phyloP scores from a whole-genome alignment of 192 early-diverging fungal genomes.

The Umbelopsis isabellina region DNA sequence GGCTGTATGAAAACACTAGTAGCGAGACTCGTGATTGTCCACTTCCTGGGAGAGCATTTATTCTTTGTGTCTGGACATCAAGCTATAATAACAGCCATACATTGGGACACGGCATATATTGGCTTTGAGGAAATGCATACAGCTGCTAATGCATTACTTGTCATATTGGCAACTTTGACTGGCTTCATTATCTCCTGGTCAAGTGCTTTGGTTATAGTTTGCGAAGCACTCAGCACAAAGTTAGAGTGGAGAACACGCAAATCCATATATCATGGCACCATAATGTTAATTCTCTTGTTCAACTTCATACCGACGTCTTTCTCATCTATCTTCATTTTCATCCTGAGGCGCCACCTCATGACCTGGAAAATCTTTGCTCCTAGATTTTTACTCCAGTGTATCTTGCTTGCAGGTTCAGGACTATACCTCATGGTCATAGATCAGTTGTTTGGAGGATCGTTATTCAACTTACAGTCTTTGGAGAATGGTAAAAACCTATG shows the following conservation, averaged over 20 bases:
- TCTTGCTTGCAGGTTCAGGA: conserved; percentile 33
- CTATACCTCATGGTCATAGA: conserved; percentile 2
- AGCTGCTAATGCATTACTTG: conserved; percentile 65
- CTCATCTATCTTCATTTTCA: conserved; percentile 38
- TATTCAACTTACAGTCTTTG: not conserved
- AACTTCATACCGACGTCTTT: conserved; percentile 37
- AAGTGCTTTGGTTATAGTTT: conserved; percentile 17
- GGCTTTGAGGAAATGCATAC: conserved; percentile 78
- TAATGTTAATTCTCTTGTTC: conserved; percentile 24
- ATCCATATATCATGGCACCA: not conserved
- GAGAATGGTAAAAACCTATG: no score
- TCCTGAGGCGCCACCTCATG: conserved; percentile 84
- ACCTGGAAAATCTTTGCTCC: conserved; percentile 98
- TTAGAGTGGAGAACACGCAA: not conserved
- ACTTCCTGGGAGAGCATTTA: conserved; percentile 40
- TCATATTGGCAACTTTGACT: conserved; percentile 79
- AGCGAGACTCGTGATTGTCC: conserved; percentile 30
- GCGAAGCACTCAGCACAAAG: not conserved
- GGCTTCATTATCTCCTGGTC: conserved; percentile 40
- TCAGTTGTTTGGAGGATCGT: not conserved
- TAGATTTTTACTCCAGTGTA: conserved; percentile 71
- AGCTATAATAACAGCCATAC: conserved; percentile 84
- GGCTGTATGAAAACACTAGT: not conserved
- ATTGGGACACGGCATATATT: conserved; percentile 89
- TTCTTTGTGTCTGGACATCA: conserved; percentile 97